Percentiles rank a stretch among this genome's conserved stretches.
Evolutionary conservation across 78 protist species (phyloP).

Genomic region (Dictyostelium brefeldianum): DNA sequence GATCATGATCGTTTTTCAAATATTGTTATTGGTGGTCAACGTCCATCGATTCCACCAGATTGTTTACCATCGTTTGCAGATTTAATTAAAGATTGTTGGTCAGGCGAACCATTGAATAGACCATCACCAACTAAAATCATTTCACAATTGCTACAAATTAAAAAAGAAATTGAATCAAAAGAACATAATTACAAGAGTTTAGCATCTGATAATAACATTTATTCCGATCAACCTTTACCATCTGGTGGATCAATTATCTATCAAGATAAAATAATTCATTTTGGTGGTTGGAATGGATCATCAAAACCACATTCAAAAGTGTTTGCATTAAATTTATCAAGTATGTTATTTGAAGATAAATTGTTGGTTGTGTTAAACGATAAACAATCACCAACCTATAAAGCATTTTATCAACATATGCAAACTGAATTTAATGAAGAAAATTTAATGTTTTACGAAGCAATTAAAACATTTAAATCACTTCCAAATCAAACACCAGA

Average conservation of each 20-base stretch:
- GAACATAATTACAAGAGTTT: conserved; percentile 45
- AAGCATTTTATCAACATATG: conserved; percentile 55
- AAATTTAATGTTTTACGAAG: conserved; percentile 52
- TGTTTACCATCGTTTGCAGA: conserved; percentile 78
- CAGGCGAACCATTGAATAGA: conserved; percentile 65
- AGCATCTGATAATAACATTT: conserved; percentile 54
- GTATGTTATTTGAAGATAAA: conserved; percentile 64
- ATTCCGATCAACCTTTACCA: conserved; percentile 67
- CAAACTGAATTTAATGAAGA: conserved; percentile 65
- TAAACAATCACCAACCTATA: conserved; percentile 44
- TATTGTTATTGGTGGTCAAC: conserved; percentile 47
- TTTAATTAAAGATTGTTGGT: conserved; percentile 74
- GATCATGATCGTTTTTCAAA: conserved; percentile 65
- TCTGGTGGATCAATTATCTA: conserved; percentile 60
- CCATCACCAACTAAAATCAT: conserved; percentile 31
- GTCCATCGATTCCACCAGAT: conserved; percentile 66
- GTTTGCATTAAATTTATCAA: conserved; percentile 33
- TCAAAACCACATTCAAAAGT: conserved; percentile 68
- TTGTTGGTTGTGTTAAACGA: conserved; percentile 20
- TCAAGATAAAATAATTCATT: conserved; percentile 44
- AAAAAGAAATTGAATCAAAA: conserved; percentile 43
- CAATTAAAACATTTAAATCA: conserved; percentile 22
- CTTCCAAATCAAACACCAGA: conserved; percentile 42
- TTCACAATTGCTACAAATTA: conserved; percentile 11
- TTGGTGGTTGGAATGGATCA: conserved; percentile 61